Percentiles rank a stretch among this genome's conserved stretches.
Evolutionary conservation across 2,329 filamentous ascomycete genomes (phyloP).

Genomic region (Alternaria gaisen): DNA sequence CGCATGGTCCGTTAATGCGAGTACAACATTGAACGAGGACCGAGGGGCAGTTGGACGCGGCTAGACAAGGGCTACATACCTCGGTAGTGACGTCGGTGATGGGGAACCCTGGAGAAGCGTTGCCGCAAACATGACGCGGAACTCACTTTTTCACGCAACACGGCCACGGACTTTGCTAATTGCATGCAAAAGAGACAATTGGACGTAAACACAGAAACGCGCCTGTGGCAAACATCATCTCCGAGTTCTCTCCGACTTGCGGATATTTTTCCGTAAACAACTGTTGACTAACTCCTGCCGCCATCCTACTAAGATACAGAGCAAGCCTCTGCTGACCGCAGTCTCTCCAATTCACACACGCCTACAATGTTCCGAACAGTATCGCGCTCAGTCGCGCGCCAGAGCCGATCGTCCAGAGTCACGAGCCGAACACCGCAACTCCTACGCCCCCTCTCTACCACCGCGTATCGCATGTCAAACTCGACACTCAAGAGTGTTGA

Average conservation of each 20-base stretch:
- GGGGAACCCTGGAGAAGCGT: conserved; percentile 33
- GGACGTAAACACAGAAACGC: conserved; percentile 2
- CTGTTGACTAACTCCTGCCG: conserved; percentile 1
- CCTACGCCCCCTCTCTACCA: conserved; percentile 54
- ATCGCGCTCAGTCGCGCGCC: conserved; percentile 48
- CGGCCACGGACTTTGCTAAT: conserved; percentile 12
- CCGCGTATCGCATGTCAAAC: conserved; percentile 62
- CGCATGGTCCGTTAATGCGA: conserved; percentile 37
- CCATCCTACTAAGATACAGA: conserved; percentile 15
- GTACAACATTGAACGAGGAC: conserved; percentile 34
- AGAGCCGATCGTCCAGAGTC: conserved; percentile 41
- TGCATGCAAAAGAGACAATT: conserved; percentile 18
- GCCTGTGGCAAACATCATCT: conserved; percentile 27
- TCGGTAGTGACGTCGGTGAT: conserved; percentile 15
- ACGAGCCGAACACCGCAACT: conserved; percentile 38
- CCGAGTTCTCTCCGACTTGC: conserved; percentile 21
- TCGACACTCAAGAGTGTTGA: conserved; percentile 63
- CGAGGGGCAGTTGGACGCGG: conserved; percentile 43
- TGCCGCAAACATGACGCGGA: conserved; percentile 28
- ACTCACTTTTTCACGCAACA: conserved; percentile 8
- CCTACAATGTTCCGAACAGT: conserved; percentile 51
- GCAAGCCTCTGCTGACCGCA: conserved; percentile 16
- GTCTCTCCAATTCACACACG: conserved; percentile 11
- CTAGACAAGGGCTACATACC: conserved; percentile 15
- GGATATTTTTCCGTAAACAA: conserved; percentile 26